Percentiles rank a stretch among this genome's conserved stretches.
phyloP scores from a whole-genome alignment of 768 basidiomycete genomes.

The Agrocybe chaxingu region DNA sequence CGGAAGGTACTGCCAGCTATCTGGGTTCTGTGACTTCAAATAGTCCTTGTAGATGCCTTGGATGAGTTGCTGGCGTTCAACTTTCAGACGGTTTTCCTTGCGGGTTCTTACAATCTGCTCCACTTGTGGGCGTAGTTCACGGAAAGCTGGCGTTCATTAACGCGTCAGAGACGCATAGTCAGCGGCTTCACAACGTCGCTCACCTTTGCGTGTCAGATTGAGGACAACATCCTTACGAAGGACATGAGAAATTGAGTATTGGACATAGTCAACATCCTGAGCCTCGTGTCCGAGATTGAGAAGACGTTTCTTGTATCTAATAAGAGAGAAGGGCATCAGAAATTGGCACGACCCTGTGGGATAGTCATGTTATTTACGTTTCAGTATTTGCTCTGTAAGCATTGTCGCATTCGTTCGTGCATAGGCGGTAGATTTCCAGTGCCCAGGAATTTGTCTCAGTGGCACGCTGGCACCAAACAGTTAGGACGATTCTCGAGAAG shows the following conservation, averaged over 20 bases:
- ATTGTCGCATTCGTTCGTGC: conserved; percentile 11
- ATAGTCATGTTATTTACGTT: conserved; percentile 2
- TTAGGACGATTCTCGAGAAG: not conserved
- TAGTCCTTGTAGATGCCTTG: conserved; percentile 16
- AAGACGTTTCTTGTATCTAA: conserved; percentile 17
- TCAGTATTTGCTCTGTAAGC: not conserved
- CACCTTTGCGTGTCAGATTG: conserved; percentile 11
- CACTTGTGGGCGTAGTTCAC: conserved; percentile 12
- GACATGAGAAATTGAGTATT: conserved; percentile 8
- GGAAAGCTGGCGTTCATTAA: conserved; percentile 12
- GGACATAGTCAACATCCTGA: conserved; percentile 11
- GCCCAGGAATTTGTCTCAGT: conserved; percentile 18
- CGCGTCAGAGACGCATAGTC: not conserved
- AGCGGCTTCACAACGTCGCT: not conserved
- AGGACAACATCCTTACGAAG: conserved; percentile 10
- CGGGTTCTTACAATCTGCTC: conserved; percentile 9
- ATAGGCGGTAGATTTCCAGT: conserved; percentile 10
- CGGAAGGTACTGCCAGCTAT: conserved; percentile 18
- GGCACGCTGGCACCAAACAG: conserved; percentile 6
- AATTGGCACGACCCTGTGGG: not conserved
- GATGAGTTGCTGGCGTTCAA: conserved; percentile 13
- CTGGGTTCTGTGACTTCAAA: conserved; percentile 12
- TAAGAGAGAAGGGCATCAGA: not conserved
- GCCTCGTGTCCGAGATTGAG: conserved; percentile 14
- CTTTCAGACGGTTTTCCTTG: conserved; percentile 11